Evolutionary conservation across 177 flowering plant species (phyloP).

Genomic region (Vitis hybrid): DNA sequence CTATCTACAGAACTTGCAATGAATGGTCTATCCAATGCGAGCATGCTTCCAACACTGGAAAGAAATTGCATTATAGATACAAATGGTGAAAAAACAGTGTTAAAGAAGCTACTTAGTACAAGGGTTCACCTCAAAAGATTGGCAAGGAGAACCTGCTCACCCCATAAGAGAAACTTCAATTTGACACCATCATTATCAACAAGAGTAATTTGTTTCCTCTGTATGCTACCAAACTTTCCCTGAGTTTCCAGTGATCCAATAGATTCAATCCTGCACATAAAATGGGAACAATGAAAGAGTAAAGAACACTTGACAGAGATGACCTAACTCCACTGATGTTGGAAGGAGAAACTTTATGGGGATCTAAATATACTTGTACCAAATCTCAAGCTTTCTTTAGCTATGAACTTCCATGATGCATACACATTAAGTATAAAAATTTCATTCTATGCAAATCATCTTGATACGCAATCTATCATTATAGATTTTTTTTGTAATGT

Average conservation of each 20-base stretch:
- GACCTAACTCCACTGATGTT: not conserved
- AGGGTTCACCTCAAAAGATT: conserved; percentile 70
- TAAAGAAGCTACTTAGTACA: conserved; percentile 9
- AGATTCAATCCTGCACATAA: conserved; percentile 60
- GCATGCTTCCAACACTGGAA: conserved; percentile 85
- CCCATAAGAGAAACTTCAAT: conserved; percentile 74
- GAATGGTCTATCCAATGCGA: conserved; percentile 88
- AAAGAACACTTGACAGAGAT: not conserved
- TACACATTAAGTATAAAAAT: too few species aligned
- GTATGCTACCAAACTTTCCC: conserved; percentile 44
- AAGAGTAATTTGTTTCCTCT: conserved; percentile 63
- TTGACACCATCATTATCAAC: conserved; percentile 75
- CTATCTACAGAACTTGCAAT: conserved; percentile 57
- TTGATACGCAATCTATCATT: too few species aligned
- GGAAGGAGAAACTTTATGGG: not conserved
- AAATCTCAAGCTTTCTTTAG: not conserved
- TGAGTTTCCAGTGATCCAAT: conserved; percentile 62
- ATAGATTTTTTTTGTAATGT: not conserved
- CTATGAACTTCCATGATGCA: not conserved
- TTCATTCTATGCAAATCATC: too few species aligned
- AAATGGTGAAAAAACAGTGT: not conserved
- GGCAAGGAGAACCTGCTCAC: conserved; percentile 78
- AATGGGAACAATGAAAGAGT: not conserved
- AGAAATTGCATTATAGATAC: conserved; percentile 7
- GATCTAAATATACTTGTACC: not conserved